Percentiles rank a stretch among this genome's conserved stretches.
These are phyloP conservation scores for Backusella tarrabulga DNA, from an alignment of 192 early-diverging fungal species.

Conservation along the genomic window DNA sequence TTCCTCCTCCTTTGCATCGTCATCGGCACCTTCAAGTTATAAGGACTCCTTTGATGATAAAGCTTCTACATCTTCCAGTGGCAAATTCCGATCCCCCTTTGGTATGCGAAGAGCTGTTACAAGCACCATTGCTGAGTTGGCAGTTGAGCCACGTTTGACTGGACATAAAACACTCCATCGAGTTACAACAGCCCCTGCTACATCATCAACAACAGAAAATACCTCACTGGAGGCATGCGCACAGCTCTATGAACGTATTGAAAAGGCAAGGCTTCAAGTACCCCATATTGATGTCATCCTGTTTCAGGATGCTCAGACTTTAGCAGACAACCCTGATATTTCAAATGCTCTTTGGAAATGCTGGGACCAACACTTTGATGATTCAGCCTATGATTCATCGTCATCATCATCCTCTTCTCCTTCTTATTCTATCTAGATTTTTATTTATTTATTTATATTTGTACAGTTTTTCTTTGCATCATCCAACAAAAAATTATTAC, in stretches of 20 bases:
- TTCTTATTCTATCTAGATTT: neutral
- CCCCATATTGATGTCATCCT: neutral
- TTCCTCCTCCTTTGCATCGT: neutral
- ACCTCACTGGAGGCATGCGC: neutral
- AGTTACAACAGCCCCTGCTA: neutral
- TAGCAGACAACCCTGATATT: slow-evolving; percentile 4
- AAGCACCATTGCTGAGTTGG: neutral
- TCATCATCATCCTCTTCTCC: neutral
- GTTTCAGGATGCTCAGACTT: slow-evolving; percentile 3
- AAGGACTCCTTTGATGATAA: neutral
- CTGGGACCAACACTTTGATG: neutral
- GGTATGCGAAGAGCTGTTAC: neutral
- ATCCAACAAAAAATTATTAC: neutral
- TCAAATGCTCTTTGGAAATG: neutral
- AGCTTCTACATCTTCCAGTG: neutral
- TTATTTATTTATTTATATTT: neutral
- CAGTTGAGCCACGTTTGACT: neutral
- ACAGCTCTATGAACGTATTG: neutral
- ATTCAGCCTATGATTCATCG: neutral
- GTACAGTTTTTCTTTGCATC: neutral
- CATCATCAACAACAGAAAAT: neutral
- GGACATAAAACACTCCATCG: neutral
- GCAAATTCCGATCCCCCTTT: neutral
- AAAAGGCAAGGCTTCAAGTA: neutral
- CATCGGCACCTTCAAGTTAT: neutral